Evolutionary conservation across 495 filamentous ascomycete species (phyloP).

Genomic region (Glarea lozoyensis): DNA sequence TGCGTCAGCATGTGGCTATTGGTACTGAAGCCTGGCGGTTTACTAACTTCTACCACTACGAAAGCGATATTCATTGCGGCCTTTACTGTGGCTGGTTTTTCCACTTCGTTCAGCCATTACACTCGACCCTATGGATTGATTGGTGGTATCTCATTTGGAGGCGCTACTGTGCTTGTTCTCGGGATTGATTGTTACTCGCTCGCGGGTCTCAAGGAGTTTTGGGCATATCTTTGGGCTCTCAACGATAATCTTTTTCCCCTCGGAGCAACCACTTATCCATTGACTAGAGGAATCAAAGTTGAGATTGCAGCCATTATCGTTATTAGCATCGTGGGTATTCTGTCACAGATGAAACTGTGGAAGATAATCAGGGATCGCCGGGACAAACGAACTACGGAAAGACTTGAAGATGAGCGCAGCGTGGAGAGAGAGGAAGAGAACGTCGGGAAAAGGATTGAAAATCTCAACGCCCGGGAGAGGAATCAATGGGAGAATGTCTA

Average conservation of each 20-base stretch:
- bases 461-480: constrained; percentile 56
- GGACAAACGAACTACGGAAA: constrained; percentile 47
- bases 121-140: constrained; percentile 75
- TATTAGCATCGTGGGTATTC: constrained; percentile 61
- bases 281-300: constrained; percentile 78
- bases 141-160: constrained; percentile 64
- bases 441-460: constrained; percentile 57
- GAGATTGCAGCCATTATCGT: constrained; percentile 75
- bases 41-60: constrained; percentile 49
- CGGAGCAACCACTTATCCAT: constrained; percentile 65
- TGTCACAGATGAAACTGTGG: constrained; percentile 85
- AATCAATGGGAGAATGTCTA: constrained; percentile 76
- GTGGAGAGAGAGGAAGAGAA: constrained; percentile 64
- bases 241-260: constrained; percentile 76
- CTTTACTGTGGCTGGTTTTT: constrained; percentile 58
- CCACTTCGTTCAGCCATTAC: constrained; percentile 68
- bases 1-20: constrained; percentile 89
- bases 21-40: constrained; percentile 64
- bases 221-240: constrained; percentile 86
- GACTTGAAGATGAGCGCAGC: constrained; percentile 45
- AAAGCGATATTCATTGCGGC: constrained; percentile 69
- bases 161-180: constrained; percentile 66
- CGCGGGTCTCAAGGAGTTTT: constrained; percentile 90
- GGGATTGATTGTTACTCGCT: constrained; percentile 88
- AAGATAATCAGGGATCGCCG: constrained; percentile 70